Evolutionary conservation across 495 filamentous ascomycete genomes (phyloP), one percentile per base, ranked within the genome.

Genomic region (Penicillium mononematosum): DNA sequence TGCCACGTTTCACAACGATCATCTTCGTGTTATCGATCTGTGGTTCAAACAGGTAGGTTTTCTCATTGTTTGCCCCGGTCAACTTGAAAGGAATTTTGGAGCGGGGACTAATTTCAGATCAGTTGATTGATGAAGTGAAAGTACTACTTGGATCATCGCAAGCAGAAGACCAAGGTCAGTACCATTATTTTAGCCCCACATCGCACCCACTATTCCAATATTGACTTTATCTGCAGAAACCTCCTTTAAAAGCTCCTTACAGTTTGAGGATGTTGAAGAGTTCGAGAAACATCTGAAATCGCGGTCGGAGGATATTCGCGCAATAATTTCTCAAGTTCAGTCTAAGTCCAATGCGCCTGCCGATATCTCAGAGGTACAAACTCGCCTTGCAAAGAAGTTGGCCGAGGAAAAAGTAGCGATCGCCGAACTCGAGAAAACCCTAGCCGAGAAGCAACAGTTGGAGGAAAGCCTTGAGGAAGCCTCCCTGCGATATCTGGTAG

Each of bases 61-160:
- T 14, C 31, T 11, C 17, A 47, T 42, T 19, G 8, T 42, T 49
- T 41, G 17, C 31, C 19, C 19, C 14, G 12, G 43, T 22, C 39
- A 12, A 31, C 14, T 20, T 27, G 24, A 14, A 1, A 19, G 4
- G 36, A 9, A 29, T 16, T 4, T 48, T 2, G 12, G 5, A 24
- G 20, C 55, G 22, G 16, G 12, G 2, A 61, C 67, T 67, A 58
- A 65, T 54, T 53, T 50, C 50, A 58, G 51, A 38, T 55, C 61
- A 96, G 90, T 75, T 96, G 42, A 73, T 96, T 34, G 91, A 98
- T 74, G 92, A 96, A 75, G 78, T 96, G 27, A 86, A 86, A 71
- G 58, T 93, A 20, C 65, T 95, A 11, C 78, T 83, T 22, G 81
- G 82, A 24, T 70, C 81, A 58, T 73, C 75, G 42, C 69, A 79